Conservation (phyloP, 2,329 filamentous ascomycete species). For the Corinectria fuckeliana region DNA sequence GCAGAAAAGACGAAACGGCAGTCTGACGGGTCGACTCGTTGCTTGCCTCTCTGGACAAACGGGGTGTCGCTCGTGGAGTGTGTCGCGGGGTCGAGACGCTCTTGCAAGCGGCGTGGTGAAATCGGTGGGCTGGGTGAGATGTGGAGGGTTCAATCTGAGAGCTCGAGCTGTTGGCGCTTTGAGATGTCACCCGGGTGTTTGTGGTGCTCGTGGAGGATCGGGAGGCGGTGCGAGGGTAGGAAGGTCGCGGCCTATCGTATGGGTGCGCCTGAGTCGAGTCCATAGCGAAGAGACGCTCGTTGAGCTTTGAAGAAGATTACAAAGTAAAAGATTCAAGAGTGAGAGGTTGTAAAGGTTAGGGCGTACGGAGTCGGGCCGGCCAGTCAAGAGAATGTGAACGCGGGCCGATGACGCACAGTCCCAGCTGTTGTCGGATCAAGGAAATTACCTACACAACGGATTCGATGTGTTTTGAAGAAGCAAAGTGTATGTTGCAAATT, state of each 20-base stretch:
- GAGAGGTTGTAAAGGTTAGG: neutral
- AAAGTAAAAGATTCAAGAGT: neutral
- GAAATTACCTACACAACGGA: neutral
- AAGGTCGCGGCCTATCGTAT: conserved; percentile 39
- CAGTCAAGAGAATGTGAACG: neutral
- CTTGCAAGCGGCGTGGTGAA: conserved; percentile 49
- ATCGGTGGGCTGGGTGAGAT: conserved; percentile 47
- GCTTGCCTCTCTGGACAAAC: conserved; percentile 50
- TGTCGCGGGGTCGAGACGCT: conserved; percentile 45
- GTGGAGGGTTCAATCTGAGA: conserved; percentile 49
- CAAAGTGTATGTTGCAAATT: neutral
- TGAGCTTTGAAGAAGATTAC: neutral
- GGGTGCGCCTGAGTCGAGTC: conserved; percentile 36
- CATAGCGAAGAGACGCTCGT: conserved; percentile 35
- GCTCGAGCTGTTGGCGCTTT: conserved; percentile 51
- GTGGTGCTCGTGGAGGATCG: conserved; percentile 53
- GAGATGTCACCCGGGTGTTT: conserved; percentile 49
- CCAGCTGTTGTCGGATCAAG: neutral
- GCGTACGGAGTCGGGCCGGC: neutral
- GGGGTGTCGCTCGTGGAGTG: conserved; percentile 49
- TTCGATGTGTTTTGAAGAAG: neutral
- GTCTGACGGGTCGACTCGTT: conserved; percentile 49
- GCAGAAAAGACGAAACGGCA: conserved; percentile 58
- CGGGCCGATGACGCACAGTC: neutral
- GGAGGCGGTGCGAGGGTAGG: conserved; percentile 52